Evolutionary conservation across 495 filamentous ascomycete genomes (phyloP), one percentile per base, ranked within the genome.

Genomic region (Lasiosphaeris hirsuta): DNA sequence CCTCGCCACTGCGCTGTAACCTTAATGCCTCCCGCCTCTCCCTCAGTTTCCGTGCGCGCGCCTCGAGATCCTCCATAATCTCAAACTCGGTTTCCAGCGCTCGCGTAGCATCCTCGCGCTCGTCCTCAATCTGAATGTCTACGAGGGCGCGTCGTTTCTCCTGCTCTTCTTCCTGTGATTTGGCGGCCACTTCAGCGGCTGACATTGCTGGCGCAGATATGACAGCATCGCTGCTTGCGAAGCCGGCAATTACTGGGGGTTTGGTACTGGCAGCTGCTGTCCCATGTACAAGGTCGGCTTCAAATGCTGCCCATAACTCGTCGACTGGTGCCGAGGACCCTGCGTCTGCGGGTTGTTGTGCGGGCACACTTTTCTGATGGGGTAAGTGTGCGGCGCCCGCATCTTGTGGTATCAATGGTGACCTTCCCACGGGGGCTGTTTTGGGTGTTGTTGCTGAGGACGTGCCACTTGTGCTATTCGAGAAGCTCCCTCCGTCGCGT

Each of bases 1-100:
- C 61, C 11, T 62, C 45, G 58, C 59, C 19, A 59, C 63, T 10
- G 56, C 68, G 13, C 60, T 65, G 18, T 61, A 72, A 23, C 68
- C 75, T 63, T 60, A 83, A 58, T 18, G 73, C 77, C 59, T 82
- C 82, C 39, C 85, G 70, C 45, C 76, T 84, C 62, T 92, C 88
- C 64, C 92, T 88, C 58, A 98, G 70, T 63, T 78, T 82, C 63
- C 79, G 76, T 7, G 96, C 88, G 39, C 92, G 81, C 61, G 85
- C 84, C 71, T 97, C 94, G 44, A 96, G 79, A 52, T 84, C 84
- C 67, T 94, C 90, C 93, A 97, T 97, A 67, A 94, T 86, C 51
- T 96, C 94, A 68, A 97, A 90, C 69, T 98, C 94, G 56, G 89
- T 86, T 69, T 93, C 86, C 55, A 97, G 69, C 54, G 86, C 82